phyloP scores from a whole-genome alignment of 306 rosid species.

The Malus orientalis region DNA sequence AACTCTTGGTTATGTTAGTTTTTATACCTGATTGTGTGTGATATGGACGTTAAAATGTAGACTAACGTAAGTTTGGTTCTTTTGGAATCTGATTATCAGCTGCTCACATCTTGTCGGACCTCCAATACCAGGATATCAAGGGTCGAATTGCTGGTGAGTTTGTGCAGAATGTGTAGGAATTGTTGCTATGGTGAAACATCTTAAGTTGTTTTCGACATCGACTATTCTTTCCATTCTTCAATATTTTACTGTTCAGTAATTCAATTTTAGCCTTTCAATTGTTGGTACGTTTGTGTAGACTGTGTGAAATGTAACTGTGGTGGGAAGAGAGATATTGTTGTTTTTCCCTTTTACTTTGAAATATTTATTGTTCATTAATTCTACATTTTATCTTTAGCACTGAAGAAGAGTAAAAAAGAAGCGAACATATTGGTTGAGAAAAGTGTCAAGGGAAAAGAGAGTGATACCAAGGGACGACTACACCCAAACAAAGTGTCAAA shows the following conservation, averaged over 20 bases:
- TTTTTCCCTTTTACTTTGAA: background rate
- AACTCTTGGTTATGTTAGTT: background rate
- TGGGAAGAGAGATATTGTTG: background rate
- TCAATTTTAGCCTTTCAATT: conserved; percentile 9
- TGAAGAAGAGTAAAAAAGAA: conserved; percentile 82
- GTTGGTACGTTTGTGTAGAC: conserved; percentile 30
- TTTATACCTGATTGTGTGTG: background rate
- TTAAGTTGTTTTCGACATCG: background rate
- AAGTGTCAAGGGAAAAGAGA: conserved; percentile 42
- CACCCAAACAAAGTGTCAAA: conserved; percentile 27
- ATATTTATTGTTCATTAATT: background rate
- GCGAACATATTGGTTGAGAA: conserved; percentile 51
- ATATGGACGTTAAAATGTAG: background rate
- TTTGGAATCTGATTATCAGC: conserved; percentile 37
- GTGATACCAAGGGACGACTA: conserved; percentile 21
- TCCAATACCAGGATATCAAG: conserved; percentile 83
- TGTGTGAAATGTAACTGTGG: background rate
- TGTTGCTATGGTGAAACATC: background rate
- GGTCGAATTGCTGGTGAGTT: conserved; percentile 69
- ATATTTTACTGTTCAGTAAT: background rate
- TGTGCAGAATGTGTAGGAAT: background rate
- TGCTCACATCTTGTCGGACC: conserved; percentile 79
- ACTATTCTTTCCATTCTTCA: background rate
- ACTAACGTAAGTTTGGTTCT: conserved; percentile 14
- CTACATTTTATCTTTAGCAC: conserved; percentile 28